These are phyloP conservation scores for Podospora conica DNA, from an alignment of 495 filamentous ascomycete species.

Conservation along the genomic window DNA sequence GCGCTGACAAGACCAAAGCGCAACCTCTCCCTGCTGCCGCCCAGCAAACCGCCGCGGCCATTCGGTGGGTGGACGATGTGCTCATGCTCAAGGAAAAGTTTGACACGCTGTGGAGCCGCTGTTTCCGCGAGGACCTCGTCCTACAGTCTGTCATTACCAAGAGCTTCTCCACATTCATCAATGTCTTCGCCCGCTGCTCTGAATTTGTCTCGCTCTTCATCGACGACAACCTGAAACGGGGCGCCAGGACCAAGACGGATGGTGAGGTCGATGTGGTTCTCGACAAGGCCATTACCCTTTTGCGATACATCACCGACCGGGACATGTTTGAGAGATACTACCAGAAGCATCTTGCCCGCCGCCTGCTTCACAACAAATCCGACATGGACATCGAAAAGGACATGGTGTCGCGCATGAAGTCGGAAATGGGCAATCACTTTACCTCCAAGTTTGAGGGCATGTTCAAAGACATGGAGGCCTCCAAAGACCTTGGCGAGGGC, in stretches of 20 bases:
- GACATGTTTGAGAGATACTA: constrained; percentile 97
- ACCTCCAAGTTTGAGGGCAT: constrained; percentile 90
- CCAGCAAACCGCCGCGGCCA: constrained; percentile 68
- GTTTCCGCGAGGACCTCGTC: constrained; percentile 68
- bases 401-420: constrained; percentile 94
- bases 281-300: constrained; percentile 80
- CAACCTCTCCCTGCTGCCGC: constrained; percentile 39
- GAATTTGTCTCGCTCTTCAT: constrained; percentile 96
- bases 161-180: constrained; percentile 88
- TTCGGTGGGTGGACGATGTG: constrained; percentile 94
- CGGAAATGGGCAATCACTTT: constrained; percentile 90
- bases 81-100: constrained; percentile 83
- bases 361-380: constrained; percentile 79
- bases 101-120: constrained; percentile 62
- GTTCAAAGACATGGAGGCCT: constrained; percentile 96
- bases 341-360: constrained; percentile 88
- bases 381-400: constrained; percentile 84
- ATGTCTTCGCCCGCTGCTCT: constrained; percentile 70
- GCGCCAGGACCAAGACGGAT: constrained; percentile 88
- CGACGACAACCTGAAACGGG: constrained; percentile 92
- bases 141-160: constrained; percentile 75
- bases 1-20: constrained; percentile 37
- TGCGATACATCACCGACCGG: constrained; percentile 84
- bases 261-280: constrained; percentile 78
- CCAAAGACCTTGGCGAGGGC: constrained; percentile 70